A percentile compares a stretch with the other conserved stretches of the same genome.
Conservation (phyloP, 306 rosid species). For the Cucurbita argyrosperma region DNA sequence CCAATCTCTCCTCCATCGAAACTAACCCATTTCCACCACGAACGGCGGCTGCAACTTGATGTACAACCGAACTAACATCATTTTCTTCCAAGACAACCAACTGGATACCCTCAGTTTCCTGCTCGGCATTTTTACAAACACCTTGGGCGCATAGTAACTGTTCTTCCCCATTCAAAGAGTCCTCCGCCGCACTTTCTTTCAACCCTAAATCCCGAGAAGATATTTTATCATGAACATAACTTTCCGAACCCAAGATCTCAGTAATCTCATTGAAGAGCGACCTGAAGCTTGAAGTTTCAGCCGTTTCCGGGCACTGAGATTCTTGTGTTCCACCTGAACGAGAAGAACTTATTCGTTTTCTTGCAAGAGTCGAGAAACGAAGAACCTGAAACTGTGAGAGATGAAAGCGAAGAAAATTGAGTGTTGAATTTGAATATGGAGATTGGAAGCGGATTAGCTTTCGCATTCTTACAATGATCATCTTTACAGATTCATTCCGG, state of each 20-base stretch:
- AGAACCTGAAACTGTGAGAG: slow-evolving; percentile 4
- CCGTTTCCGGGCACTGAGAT: slow-evolving; percentile 1
- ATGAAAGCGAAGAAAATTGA: slow-evolving; percentile 4
- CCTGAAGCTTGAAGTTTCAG: slow-evolving; percentile 11
- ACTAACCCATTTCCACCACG: slow-evolving; percentile 21
- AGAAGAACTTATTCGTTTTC: slow-evolving; percentile 7
- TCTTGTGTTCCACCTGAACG: slow-evolving; percentile 3
- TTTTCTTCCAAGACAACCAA: slow-evolving; percentile 17
- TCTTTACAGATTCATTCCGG: neutral
- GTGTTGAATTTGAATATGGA: slow-evolving; percentile 1
- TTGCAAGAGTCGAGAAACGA: slow-evolving; percentile 10
- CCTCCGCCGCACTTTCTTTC: neutral
- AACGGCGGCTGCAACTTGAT: slow-evolving; percentile 33
- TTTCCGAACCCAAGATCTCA: slow-evolving; percentile 47
- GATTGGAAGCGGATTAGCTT: slow-evolving; percentile 6
- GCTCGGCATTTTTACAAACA: slow-evolving; percentile 40
- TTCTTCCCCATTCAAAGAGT: slow-evolving; percentile 5
- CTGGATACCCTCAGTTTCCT: slow-evolving; percentile 18
- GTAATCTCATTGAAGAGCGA: slow-evolving; percentile 45
- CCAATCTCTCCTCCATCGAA: slow-evolving; percentile 52
- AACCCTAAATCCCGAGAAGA: slow-evolving; percentile 26
- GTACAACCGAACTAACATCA: slow-evolving; percentile 41
- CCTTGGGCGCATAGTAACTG: slow-evolving; percentile 6
- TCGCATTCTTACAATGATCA: slow-evolving; percentile 9
- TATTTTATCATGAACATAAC: slow-evolving; percentile 7